A percentile compares a stretch with the other conserved stretches of the same genome.
Conservation (phyloP, 345 rosid species). For the Diplotaxis tenuifolia region DNA sequence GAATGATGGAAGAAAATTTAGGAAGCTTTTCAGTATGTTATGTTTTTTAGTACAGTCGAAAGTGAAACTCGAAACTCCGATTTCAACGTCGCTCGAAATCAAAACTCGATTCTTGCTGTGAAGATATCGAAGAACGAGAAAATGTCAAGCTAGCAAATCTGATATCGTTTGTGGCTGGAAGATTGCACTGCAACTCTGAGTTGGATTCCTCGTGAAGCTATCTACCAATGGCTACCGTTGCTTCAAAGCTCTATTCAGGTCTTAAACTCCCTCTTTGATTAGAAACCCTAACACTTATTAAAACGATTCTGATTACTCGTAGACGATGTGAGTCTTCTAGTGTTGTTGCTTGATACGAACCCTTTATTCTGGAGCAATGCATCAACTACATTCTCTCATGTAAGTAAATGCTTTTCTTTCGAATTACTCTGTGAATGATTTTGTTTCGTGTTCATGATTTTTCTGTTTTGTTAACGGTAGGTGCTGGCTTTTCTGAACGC, state of each 20-base stretch:
- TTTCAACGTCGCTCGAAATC: background rate
- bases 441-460: background rate
- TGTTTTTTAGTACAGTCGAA: slow-evolving; percentile 28
- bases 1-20: background rate
- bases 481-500: slow-evolving; percentile 77
- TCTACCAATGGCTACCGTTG: slow-evolving; percentile 59
- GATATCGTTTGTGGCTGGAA: background rate
- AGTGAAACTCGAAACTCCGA: background rate
- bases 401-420: slow-evolving; percentile 32
- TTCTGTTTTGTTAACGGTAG: too few relatives aligned
- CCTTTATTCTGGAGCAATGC: slow-evolving; percentile 81
- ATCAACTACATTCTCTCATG: slow-evolving; percentile 80
- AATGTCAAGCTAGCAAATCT: slow-evolving; percentile 12
- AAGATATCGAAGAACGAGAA: slow-evolving; percentile 57
- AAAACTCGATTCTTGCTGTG: background rate
- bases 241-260: slow-evolving; percentile 78
- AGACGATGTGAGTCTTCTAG: slow-evolving; percentile 85
- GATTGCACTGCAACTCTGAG: slow-evolving; percentile 5
- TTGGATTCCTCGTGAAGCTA: background rate
- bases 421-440: background rate
- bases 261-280: background rate
- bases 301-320: slow-evolving; percentile 24
- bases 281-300: background rate
- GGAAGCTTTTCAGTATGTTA: background rate
- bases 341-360: slow-evolving; percentile 74